Base-by-base conservation (phyloP, 1,139 yeast species). In the Eremothecium coryli region DNA sequence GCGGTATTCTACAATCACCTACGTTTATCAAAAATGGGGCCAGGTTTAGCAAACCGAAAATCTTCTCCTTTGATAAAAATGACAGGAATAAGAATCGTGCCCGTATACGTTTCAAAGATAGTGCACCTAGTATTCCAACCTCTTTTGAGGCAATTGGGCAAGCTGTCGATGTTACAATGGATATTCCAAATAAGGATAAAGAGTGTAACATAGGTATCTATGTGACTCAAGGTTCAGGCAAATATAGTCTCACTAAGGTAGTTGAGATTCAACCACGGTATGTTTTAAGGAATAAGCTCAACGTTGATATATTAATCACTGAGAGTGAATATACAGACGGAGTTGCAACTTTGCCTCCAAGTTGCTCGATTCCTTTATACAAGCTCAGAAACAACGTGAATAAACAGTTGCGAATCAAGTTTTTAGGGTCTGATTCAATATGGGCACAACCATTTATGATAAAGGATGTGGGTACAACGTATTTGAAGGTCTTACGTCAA, bases 71-170 rank as follows among this genome's bases (percentile, higher is more conserved):
- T 52, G 80, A 75, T 15, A 65, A 63, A 21, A 71, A 66, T 30
- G 64, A 61, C 8, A 79, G 74, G 36, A 68, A 76, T 29, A 70
- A 68, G 30, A 80, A 80, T 46, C 66, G 94, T 40, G 94, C 93
- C 0, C 56, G 70, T n/a, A 49, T 88, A 9, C 70, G 71, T 41
- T 65, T 84, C 21, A 82, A 72, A 2, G 84, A 82, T 37, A 80
- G 94, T 0, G 65, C 66, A n/a, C 73, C 84, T 76, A 82, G 95
- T 40, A 58, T 65, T 0, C 84, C 86, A 1, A 64, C 85, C 30
- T 80, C 94, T 56, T 76, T 90, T 50, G 96, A 88, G 54, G 93
- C 95, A 2, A 71, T 90, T 39, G 98, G 98, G 0, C 93, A 85
- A 46, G 66, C 77, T 1, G 69, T 71, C 29, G 93, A 85, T 36